These are phyloP conservation scores for Teratosphaeria epicoccoides DNA, from an alignment of 2,329 filamentous ascomycete species.

Conservation along the genomic window DNA sequence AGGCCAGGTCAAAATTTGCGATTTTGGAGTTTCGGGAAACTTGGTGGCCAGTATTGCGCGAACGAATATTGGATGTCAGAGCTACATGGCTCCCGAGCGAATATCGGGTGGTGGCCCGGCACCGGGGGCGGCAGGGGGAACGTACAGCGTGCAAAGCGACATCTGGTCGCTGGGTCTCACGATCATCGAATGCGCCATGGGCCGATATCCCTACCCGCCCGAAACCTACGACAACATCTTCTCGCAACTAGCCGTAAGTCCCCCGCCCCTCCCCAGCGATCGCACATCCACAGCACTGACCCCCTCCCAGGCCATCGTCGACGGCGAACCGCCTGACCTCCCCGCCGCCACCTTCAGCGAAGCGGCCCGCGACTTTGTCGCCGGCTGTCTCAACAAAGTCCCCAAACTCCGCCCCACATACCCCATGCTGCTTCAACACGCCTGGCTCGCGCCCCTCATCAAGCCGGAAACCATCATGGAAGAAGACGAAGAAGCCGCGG, in stretches of 20 bases:
- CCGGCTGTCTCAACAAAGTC: constrained; percentile 82
- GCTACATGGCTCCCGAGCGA: constrained; percentile 96
- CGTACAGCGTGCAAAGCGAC: constrained; percentile 95
- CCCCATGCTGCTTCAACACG: constrained; percentile 74
- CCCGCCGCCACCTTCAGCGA: constrained; percentile 69
- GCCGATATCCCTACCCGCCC: constrained; percentile 88
- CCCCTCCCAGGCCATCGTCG: constrained; percentile 74
- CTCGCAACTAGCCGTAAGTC: constrained; percentile 84
- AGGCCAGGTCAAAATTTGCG: constrained; percentile 94
- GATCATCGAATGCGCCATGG: constrained; percentile 91
- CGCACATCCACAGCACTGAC: background rate
- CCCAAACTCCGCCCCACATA: constrained; percentile 91
- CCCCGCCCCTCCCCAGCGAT: background rate
- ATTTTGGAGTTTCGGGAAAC: constrained; percentile 95
- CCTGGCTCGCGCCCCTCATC: constrained; percentile 69
- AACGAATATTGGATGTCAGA: constrained; percentile 98
- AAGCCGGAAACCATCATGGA: constrained; percentile 67
- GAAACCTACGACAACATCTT: constrained; percentile 98
- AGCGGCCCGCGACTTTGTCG: constrained; percentile 74
- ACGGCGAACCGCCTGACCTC: constrained; percentile 86
- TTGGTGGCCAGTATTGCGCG: constrained; percentile 94
- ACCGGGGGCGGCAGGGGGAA: constrained; percentile 61
- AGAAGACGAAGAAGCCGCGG: constrained; percentile 52
- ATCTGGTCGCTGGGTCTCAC: constrained; percentile 94
- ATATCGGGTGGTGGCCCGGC: constrained; percentile 80